Percentiles rank a stretch among this genome's conserved stretches.
These are phyloP conservation scores for Talaromyces adpressus DNA, from an alignment of 495 filamentous ascomycete genomes.

Conservation along the genomic window DNA sequence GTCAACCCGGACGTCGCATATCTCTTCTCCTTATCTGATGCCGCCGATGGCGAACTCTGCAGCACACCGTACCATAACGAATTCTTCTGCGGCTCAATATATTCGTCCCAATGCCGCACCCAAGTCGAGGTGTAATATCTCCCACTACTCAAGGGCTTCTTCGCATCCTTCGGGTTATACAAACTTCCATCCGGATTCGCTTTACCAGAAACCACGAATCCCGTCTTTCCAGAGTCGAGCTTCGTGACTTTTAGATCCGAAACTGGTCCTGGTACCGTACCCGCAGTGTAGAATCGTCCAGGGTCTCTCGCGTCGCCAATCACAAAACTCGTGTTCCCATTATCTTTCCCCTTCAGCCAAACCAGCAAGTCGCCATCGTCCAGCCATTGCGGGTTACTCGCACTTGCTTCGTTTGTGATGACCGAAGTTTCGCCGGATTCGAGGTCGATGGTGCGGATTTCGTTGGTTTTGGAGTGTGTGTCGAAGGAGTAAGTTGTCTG, in stretches of 20 bases:
- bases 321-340: slow-evolving; percentile 60
- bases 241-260: slow-evolving; percentile 67
- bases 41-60: slow-evolving; percentile 35
- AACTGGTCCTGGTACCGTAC: slow-evolving; percentile 57
- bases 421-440: slow-evolving; percentile 56
- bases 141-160: slow-evolving; percentile 44
- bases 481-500: slow-evolving; percentile 79
- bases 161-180: slow-evolving; percentile 47
- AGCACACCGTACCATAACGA: slow-evolving; percentile 68
- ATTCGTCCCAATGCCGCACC: slow-evolving; percentile 59
- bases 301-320: slow-evolving; percentile 50
- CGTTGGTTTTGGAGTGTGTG: slow-evolving; percentile 62
- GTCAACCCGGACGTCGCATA: slow-evolving; percentile 41
- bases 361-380: slow-evolving; percentile 55
- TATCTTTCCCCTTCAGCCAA: slow-evolving; percentile 56
- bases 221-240: slow-evolving; percentile 56
- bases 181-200: slow-evolving; percentile 49
- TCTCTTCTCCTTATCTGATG: slow-evolving; percentile 30
- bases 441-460: slow-evolving; percentile 72
- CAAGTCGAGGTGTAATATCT: slow-evolving; percentile 49
- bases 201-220: slow-evolving; percentile 60
- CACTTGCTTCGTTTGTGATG: slow-evolving; percentile 55
- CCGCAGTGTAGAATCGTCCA: slow-evolving; percentile 52
- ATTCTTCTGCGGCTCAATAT: slow-evolving; percentile 54
- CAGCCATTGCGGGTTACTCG: slow-evolving; percentile 73